Conservation (phyloP, 2,329 filamentous ascomycete genomes). For the Epichloe sylvatica region DNA sequence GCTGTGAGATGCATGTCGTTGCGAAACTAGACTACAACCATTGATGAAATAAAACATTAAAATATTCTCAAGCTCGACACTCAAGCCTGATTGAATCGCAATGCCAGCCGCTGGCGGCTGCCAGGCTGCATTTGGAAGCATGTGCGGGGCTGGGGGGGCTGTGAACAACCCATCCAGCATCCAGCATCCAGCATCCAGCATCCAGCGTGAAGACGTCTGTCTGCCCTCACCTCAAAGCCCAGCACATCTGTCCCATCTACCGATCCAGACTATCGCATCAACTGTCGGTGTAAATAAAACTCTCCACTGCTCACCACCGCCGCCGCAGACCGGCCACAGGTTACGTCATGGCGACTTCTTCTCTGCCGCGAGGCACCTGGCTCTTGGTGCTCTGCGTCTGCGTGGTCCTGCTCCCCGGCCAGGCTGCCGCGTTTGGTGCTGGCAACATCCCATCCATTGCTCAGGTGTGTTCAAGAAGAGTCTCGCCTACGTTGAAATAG, state of each 20-base stretch:
- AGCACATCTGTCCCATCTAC: not conserved
- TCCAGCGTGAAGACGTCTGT: not conserved
- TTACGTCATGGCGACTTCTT: conserved; percentile 33
- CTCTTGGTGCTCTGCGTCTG: conserved; percentile 39
- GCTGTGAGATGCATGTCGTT: too few relatives aligned
- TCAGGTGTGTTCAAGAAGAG: conserved; percentile 21
- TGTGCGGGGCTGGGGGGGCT: not conserved
- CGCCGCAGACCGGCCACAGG: conserved; percentile 4
- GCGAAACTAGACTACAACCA: too few relatives aligned
- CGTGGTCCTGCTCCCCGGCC: conserved; percentile 42
- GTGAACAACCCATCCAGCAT: not conserved
- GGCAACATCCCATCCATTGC: conserved; percentile 57
- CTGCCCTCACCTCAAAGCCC: not conserved
- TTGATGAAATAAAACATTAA: too few relatives aligned
- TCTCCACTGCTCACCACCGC: not conserved
- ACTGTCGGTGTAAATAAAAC: not conserved
- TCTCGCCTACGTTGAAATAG: not conserved
- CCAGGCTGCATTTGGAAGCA: too few relatives aligned
- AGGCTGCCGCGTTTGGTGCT: conserved; percentile 50
- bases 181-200: not conserved
- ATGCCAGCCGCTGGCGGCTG: too few relatives aligned
- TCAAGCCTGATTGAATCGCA: too few relatives aligned
- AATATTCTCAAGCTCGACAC: too few relatives aligned
- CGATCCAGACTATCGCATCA: not conserved
- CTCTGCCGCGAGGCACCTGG: conserved; percentile 33